phyloP scores from a whole-genome alignment of 306 rosid species.

The Sophora flavescens region DNA sequence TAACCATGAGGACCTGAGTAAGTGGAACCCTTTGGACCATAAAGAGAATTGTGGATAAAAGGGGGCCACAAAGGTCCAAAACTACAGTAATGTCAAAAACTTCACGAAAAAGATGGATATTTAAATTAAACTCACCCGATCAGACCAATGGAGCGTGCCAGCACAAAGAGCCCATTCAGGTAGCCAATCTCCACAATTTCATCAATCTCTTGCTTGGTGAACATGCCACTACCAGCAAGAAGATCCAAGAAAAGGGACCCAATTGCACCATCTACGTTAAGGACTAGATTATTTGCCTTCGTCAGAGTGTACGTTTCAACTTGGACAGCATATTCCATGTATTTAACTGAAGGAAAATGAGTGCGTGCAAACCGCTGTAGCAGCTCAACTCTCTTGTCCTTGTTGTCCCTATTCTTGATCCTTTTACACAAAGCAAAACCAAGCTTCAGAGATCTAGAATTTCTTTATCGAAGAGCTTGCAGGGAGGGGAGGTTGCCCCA shows the following conservation, averaged over 20 bases:
- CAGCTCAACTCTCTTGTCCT: conserved; percentile 96
- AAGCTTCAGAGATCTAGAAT: conserved; percentile 33
- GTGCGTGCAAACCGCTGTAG: conserved; percentile 88
- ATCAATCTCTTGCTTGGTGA: conserved; percentile 88
- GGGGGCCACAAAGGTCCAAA: conserved; percentile 40
- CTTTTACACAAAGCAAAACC: conserved; percentile 60
- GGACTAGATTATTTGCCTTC: conserved; percentile 95
- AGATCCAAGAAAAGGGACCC: conserved; percentile 99
- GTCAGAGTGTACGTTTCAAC: conserved; percentile 94
- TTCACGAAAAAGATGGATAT: neutral
- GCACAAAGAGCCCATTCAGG: conserved; percentile 93
- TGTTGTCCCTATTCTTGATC: conserved; percentile 98
- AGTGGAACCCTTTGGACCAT: conserved; percentile 34
- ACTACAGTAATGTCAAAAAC: conserved; percentile 23
- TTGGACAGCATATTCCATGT: conserved; percentile 97
- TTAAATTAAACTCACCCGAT: conserved; percentile 76
- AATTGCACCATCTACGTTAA: conserved; percentile 97
- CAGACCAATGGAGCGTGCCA: conserved; percentile 98
- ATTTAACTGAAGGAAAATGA: conserved; percentile 93
- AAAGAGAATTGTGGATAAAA: conserved; percentile 42
- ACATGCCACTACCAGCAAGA: conserved; percentile 98
- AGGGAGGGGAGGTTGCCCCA: neutral
- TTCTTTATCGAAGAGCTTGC: neutral
- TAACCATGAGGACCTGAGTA: conserved; percentile 44
- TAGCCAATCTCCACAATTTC: conserved; percentile 97